phyloP scores from a whole-genome alignment of 441 rosid species.

The Rhodomyrtus psidioides region DNA sequence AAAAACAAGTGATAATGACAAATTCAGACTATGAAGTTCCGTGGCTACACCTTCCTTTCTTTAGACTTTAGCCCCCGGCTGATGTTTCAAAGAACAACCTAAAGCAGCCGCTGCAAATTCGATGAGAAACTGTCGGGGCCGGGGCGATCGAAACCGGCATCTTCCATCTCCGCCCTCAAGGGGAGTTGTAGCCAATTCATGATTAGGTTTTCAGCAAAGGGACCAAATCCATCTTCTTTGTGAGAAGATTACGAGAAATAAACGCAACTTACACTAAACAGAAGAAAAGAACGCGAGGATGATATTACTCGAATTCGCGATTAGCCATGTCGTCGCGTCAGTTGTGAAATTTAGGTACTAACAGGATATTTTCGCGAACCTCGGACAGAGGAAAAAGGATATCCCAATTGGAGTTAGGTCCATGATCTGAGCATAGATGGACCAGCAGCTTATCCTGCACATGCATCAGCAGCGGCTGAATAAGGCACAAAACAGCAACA shows the following conservation, averaged over 20 bases:
- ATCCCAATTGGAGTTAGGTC: background rate
- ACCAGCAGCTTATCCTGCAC: background rate
- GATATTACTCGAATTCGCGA: background rate
- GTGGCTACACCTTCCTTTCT: background rate
- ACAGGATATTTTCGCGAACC: background rate
- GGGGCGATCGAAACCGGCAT: no score
- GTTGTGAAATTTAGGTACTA: background rate
- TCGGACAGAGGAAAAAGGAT: background rate
- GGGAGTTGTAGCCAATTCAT: background rate
- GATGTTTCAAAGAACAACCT: background rate
- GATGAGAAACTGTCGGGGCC: no score
- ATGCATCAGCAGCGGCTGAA: background rate
- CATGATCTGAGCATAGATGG: background rate
- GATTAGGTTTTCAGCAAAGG: background rate
- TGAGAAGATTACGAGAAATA: background rate
- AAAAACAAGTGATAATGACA: background rate
- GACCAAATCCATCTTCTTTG: background rate
- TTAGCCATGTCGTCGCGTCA: no score
- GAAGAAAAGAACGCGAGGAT: background rate
- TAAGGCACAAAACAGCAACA: background rate
- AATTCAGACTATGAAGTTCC: background rate
- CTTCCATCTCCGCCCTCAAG: background rate
- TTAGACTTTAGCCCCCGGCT: background rate
- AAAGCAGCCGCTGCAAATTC: background rate
- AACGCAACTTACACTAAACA: background rate